Evolutionary conservation across 441 rosid genomes (phyloP).

Genomic region (Eutrema salsugineum): DNA sequence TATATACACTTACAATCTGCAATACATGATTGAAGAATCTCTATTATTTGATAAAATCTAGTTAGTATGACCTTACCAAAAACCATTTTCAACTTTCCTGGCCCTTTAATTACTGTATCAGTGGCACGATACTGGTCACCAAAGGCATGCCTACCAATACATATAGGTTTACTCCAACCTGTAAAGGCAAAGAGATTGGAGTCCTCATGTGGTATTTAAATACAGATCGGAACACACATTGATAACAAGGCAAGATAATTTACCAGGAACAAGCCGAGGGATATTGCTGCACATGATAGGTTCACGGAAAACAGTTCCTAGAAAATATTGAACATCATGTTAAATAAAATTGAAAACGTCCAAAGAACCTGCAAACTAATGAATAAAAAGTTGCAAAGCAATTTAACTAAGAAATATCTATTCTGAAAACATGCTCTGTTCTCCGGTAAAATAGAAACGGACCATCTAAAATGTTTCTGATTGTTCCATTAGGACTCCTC

Average conservation of each 20-base stretch:
- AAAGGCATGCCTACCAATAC: conserved; percentile 98
- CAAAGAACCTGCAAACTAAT: background rate
- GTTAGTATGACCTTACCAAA: conserved; percentile 58
- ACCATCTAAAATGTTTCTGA: conserved; percentile 94
- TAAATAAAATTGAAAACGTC: background rate
- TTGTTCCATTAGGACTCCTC: conserved; percentile 98
- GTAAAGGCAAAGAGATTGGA: conserved; percentile 24
- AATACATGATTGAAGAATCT: background rate
- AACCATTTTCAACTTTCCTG: conserved; percentile 92
- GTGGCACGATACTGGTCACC: conserved; percentile 98
- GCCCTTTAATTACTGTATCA: conserved; percentile 62
- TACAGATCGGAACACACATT: background rate
- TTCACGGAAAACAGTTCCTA: conserved; percentile 96
- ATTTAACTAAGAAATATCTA: background rate
- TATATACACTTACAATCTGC: background rate
- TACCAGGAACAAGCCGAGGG: conserved; percentile 91
- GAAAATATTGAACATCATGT: conserved; percentile 22
- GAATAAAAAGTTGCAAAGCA: background rate
- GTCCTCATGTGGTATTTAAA: conserved; percentile 6
- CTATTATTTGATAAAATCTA: conserved; percentile 5
- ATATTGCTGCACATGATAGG: conserved; percentile 87
- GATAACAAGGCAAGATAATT: background rate
- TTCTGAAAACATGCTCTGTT: background rate
- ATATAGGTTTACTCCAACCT: conserved; percentile 97
- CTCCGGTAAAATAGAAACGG: conserved; percentile 12